phyloP scores from a whole-genome alignment of 2,329 filamentous ascomycete genomes.

The Aspergillus ibericus region DNA sequence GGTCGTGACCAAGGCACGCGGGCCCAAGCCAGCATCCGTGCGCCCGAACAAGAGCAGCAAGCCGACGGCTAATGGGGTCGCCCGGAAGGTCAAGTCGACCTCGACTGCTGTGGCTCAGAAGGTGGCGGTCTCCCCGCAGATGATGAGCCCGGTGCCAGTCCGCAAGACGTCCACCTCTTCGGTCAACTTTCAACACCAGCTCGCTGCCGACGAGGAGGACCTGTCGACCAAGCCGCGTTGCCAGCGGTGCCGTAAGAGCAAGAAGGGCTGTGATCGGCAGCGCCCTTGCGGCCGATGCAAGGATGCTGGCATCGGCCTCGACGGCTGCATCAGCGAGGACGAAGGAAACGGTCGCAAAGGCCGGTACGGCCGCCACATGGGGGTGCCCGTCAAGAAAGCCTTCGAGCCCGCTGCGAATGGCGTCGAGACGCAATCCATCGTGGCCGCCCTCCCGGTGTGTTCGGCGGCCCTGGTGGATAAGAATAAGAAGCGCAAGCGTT shows the following conservation, averaged over 20 bases:
- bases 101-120: constrained; percentile 20
- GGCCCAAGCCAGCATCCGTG: constrained; percentile 27
- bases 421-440: constrained; percentile 1
- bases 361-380: constrained; percentile 74
- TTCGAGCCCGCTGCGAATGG: constrained; percentile 36
- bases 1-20: constrained; percentile 31
- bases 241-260: constrained; percentile 98
- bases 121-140: constrained; percentile 44
- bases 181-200: constrained; percentile 62
- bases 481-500: constrained; percentile 70
- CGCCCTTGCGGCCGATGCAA: constrained; percentile 92
- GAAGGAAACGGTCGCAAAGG: constrained; percentile 97
- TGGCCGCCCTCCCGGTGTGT: constrained; percentile 31
- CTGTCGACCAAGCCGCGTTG: constrained; percentile 94
- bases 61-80: constrained; percentile 28
- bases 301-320: constrained; percentile 88
- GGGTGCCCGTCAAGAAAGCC: constrained; percentile 63
- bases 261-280: constrained; percentile 97
- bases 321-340: constrained; percentile 95
- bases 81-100: constrained; percentile 42
- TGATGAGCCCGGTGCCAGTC: constrained; percentile 48
- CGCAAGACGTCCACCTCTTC: constrained; percentile 59
- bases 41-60: constrained; percentile 39
- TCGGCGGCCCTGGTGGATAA: constrained; percentile 51
- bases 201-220: constrained; percentile 76